Conservation (phyloP, 2,329 filamentous ascomycete genomes). For the Akanthomyces dipterigenus region DNA sequence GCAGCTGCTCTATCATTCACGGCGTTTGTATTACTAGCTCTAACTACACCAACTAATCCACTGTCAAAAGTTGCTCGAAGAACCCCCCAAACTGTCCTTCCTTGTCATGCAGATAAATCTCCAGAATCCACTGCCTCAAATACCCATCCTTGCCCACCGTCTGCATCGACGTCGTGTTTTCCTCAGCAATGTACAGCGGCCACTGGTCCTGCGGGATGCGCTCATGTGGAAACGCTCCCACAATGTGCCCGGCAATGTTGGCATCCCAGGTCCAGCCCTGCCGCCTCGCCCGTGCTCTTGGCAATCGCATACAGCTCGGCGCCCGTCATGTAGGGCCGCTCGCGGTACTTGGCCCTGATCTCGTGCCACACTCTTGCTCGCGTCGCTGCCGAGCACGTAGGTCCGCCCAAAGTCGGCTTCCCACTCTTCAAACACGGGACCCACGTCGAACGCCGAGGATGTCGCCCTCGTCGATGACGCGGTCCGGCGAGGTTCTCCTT, state of each 20-base stretch:
- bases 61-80: slow-evolving; percentile 32
- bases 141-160: slow-evolving; percentile 32
- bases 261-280: slow-evolving; percentile 39
- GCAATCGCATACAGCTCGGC: slow-evolving; percentile 40
- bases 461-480: slow-evolving; percentile 39
- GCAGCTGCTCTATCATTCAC: background rate
- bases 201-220: slow-evolving; percentile 41
- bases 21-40: background rate
- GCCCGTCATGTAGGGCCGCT: slow-evolving; percentile 39
- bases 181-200: slow-evolving; percentile 37
- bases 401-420: slow-evolving; percentile 49
- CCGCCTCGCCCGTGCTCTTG: slow-evolving; percentile 26
- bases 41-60: background rate
- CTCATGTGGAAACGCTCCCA: slow-evolving; percentile 45
- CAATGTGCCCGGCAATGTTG: slow-evolving; percentile 39
- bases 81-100: slow-evolving; percentile 34
- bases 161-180: slow-evolving; percentile 35
- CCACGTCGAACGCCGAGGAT: slow-evolving; percentile 47
- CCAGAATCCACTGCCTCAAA: slow-evolving; percentile 43
- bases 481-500: slow-evolving; percentile 43
- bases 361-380: slow-evolving; percentile 38
- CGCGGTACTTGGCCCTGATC: slow-evolving; percentile 34
- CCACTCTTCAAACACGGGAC: slow-evolving; percentile 45
- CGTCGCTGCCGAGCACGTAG: slow-evolving; percentile 42
- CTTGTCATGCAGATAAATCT: slow-evolving; percentile 39